A percentile compares a stretch with the other conserved stretches of the same genome.
phyloP scores from a whole-genome alignment of 148 eudicot species.

The Chenopodium album region DNA sequence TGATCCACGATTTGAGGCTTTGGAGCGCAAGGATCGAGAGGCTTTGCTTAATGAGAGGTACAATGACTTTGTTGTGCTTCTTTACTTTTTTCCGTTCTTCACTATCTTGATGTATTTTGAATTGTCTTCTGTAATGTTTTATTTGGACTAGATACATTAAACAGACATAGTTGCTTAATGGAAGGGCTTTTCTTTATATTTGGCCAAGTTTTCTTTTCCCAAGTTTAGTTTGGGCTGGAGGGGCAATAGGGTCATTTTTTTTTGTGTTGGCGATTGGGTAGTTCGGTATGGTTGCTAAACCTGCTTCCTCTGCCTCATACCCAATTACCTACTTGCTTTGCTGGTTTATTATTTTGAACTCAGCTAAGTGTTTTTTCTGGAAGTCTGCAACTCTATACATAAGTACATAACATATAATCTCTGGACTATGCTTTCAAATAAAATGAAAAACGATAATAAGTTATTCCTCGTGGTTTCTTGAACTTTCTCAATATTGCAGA shows the following conservation, averaged over 20 bases:
- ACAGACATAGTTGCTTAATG: background rate
- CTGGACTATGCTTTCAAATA: too few species aligned
- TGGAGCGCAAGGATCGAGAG: slow-evolving; percentile 87
- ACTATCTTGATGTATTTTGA: background rate
- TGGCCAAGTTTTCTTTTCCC: background rate
- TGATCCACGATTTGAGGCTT: slow-evolving; percentile 81
- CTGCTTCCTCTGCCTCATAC: too few species aligned
- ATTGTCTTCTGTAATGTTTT: background rate
- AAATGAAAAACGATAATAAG: too few species aligned
- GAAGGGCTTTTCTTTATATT: too few species aligned
- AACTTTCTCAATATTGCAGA: too few species aligned
- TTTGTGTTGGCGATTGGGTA: background rate
- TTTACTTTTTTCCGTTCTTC: background rate
- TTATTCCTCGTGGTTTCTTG: too few species aligned
- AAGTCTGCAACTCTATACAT: too few species aligned
- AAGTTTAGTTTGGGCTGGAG: background rate
- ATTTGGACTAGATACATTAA: background rate
- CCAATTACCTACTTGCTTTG: background rate
- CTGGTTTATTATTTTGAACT: background rate
- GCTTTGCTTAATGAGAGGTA: slow-evolving; percentile 87
- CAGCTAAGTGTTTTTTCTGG: background rate
- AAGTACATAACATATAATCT: background rate
- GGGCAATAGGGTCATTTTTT: background rate
- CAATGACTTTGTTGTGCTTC: background rate
- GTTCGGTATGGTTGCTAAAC: background rate